These are phyloP conservation scores for Microdochium bolleyi DNA, from an alignment of 2,329 filamentous ascomycete genomes.

Conservation along the genomic window DNA sequence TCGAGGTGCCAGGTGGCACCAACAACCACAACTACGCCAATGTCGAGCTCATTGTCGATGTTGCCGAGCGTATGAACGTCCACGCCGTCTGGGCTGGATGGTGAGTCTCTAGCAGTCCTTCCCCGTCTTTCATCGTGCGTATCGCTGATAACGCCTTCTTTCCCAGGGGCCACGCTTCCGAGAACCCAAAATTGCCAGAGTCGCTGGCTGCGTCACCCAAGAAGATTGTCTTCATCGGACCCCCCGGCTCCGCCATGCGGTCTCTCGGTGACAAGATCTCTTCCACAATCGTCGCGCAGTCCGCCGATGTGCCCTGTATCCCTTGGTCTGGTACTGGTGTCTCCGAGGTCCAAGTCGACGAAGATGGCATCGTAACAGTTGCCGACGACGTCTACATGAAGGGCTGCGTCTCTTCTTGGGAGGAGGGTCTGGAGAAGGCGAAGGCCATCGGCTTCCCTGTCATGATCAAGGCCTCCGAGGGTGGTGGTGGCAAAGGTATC, in stretches of 20 bases:
- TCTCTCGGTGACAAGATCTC: conserved; percentile 99
- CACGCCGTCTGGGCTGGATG: conserved; percentile 99
- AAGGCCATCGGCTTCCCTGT: conserved; percentile 93
- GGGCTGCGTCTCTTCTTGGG: conserved; percentile 82
- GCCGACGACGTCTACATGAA: conserved; percentile 76
- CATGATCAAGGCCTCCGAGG: conserved; percentile 99
- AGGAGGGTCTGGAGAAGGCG: conserved; percentile 84
- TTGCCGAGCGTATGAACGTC: conserved; percentile 96
- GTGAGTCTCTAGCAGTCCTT: conserved; percentile 44
- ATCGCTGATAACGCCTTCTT: conserved; percentile 3
- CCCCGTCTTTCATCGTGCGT: neutral
- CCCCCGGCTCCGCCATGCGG: conserved; percentile 95
- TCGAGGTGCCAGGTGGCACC: conserved; percentile 95
- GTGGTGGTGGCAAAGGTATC: conserved; percentile 98
- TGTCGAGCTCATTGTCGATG: conserved; percentile 96
- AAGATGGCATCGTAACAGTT: conserved; percentile 85
- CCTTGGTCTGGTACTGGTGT: conserved; percentile 98
- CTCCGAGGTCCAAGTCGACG: conserved; percentile 68
- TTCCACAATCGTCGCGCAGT: conserved; percentile 97
- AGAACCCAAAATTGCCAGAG: conserved; percentile 96
- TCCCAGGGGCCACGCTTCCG: conserved; percentile 85
- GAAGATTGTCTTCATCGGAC: conserved; percentile 98
- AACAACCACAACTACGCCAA: conserved; percentile 99
- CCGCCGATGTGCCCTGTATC: conserved; percentile 92
- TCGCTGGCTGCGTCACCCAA: conserved; percentile 92